These are phyloP conservation scores for Ascochyta rabiei DNA, from an alignment of 2,329 filamentous ascomycete genomes.

Conservation along the genomic window DNA sequence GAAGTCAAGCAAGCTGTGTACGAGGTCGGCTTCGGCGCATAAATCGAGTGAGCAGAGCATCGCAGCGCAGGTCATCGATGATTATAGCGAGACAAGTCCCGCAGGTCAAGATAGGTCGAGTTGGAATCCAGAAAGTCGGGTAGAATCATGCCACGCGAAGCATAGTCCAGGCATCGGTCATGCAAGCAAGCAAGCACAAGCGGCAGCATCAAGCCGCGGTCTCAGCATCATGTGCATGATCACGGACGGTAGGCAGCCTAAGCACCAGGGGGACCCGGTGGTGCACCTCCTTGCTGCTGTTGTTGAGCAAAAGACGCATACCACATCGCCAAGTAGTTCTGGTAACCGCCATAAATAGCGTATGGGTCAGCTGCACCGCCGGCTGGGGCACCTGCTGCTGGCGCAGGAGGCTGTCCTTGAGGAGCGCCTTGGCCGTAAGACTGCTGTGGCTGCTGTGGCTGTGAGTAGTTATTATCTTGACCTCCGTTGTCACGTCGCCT, in stretches of 20 bases:
- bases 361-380: constrained; percentile 64
- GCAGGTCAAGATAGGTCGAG: constrained; percentile 23
- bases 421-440: constrained; percentile 46
- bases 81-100: constrained; percentile 11
- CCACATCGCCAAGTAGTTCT: constrained; percentile 81
- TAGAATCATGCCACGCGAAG: constrained; percentile 36
- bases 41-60: constrained; percentile 18
- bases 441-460: constrained; percentile 48
- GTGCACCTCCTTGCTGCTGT: constrained; percentile 45
- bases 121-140: constrained; percentile 24
- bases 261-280: constrained; percentile 44
- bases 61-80: constrained; percentile 29
- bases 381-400: constrained; percentile 49
- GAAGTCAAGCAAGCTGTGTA: constrained; percentile 11
- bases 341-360: constrained; percentile 81
- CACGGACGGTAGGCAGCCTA: constrained; percentile 42
- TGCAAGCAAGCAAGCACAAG: constrained; percentile 49
- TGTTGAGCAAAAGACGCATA: constrained; percentile 71
- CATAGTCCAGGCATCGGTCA: constrained; percentile 40
- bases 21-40: constrained; percentile 4
- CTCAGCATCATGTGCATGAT: constrained; percentile 46
- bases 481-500: constrained; percentile 50
- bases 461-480: constrained; percentile 55
- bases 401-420: constrained; percentile 34
- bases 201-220: constrained; percentile 42